Base-by-base conservation (phyloP, 208 protist genomes). In the Acanthamoeba castellanii region DNA sequence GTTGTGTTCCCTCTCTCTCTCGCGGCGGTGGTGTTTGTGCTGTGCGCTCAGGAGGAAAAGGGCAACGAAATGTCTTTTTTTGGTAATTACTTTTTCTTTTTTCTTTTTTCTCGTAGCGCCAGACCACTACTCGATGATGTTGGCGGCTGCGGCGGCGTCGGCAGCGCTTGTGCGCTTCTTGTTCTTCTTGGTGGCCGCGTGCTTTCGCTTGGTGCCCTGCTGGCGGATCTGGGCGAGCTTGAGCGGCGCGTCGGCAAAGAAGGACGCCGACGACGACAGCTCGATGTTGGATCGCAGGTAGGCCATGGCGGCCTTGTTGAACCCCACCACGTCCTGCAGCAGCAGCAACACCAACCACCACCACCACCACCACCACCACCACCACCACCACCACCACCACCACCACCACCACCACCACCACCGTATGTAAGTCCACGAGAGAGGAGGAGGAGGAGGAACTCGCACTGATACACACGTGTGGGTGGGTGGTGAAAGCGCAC, bases 301-400 rank as follows among this genome's bases (percentile, higher is more conserved):
- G 13, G n/a, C 2, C 55, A 98, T 61, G 3, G 90, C 97, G 3
- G 97, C 93, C n/a, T 94, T 66, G 89, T 98, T 98, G 81, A 97
- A 97, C 11, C 96, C 96, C 27, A 97, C 78, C 4, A 34, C 34
- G 32, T 96, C 85, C 52, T 81, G 81, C 64, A 55, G n/a, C 16
- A 34, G 14, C 82, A 27, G 20, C 2, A 95, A n/a, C 55, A 52
- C 74, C 6, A 57, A 25, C 11, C 9, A 42, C 20, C 11, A 37
- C 14, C 4, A 47, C 89, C n/a, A n/a, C 2, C n/a, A 68, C 11
- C 55, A 78, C 0, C 32, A 64, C 32, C 13, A 74, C 7, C 8
- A 52, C 47, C 47, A 52, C 47, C 7, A 14, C 11, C 47, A 11
- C 4, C 7, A 11, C 7, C 47, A 4, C 47, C 47, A 11, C 11